These are phyloP conservation scores for Botryotinia calthae DNA, from an alignment of 2,329 filamentous ascomycete genomes.

Conservation along the genomic window DNA sequence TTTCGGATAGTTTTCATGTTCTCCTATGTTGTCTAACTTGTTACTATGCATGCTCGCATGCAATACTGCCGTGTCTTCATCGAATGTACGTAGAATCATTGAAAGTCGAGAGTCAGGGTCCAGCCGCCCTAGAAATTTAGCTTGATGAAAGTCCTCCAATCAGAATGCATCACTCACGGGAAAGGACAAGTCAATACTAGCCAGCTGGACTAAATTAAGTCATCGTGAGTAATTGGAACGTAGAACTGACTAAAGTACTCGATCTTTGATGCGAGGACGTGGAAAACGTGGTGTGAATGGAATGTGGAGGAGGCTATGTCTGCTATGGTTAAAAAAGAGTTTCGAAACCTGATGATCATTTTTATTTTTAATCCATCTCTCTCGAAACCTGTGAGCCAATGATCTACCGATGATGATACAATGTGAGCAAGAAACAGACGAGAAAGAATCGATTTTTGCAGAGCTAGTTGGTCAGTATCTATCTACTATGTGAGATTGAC, in stretches of 20 bases:
- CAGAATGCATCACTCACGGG: background rate
- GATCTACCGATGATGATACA: background rate
- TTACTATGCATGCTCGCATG: background rate
- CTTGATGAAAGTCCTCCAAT: background rate
- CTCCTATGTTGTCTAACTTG: background rate
- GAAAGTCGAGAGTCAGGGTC: conserved; percentile 2
- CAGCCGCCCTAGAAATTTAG: conserved; percentile 2
- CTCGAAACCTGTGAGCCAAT: background rate
- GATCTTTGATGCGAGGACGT: background rate
- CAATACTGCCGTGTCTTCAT: conserved; percentile 3
- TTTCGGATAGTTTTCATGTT: conserved; percentile 3
- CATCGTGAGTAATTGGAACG: background rate
- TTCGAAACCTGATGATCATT: background rate
- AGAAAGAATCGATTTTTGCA: background rate
- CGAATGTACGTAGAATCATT: background rate
- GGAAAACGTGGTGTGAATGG: background rate
- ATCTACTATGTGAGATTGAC: no score
- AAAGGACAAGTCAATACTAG: background rate
- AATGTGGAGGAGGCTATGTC: background rate
- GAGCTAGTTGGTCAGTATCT: no score
- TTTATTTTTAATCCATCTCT: background rate
- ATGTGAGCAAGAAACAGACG: background rate
- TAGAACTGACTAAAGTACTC: background rate
- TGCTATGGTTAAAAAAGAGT: background rate
- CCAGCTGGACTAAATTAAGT: background rate